phyloP scores from a whole-genome alignment of 2,329 filamentous ascomycete species.

The Neonectria faginata region DNA sequence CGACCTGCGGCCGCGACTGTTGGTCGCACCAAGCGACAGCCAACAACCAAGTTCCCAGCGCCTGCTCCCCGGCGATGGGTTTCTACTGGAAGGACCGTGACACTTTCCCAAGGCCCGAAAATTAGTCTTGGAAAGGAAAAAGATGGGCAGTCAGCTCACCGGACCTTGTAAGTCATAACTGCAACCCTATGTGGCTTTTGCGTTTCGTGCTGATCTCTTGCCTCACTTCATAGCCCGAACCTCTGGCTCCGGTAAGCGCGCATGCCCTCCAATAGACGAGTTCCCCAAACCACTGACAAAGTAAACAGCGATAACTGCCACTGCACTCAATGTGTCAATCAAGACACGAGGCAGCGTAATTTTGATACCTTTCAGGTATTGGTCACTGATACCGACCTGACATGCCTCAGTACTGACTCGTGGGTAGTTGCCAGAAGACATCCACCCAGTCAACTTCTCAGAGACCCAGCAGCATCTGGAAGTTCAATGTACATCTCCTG shows the following conservation, averaged over 20 bases:
- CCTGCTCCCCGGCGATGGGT: conserved; percentile 21
- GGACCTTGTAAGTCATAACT: conserved; percentile 37
- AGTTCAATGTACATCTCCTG: conserved; percentile 48
- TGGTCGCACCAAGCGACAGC: conserved; percentile 19
- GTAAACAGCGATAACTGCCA: conserved; percentile 57
- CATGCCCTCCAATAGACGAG: conserved; percentile 7
- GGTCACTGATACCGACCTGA: background rate
- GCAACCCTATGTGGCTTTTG: background rate
- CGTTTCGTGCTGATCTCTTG: conserved; percentile 21
- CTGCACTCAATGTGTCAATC: conserved; percentile 56
- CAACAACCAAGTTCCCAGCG: conserved; percentile 19
- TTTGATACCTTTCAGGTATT: conserved; percentile 56
- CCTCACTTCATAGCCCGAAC: conserved; percentile 39
- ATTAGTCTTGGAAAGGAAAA: conserved; percentile 32
- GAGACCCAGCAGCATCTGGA: conserved; percentile 47
- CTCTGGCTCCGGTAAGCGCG: conserved; percentile 46
- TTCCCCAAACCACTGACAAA: conserved; percentile 22
- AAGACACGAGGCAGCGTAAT: conserved; percentile 56
- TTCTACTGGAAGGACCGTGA: conserved; percentile 28
- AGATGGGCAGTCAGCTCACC: conserved; percentile 18
- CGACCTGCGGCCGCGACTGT: conserved; percentile 23
- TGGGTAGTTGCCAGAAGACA: conserved; percentile 48
- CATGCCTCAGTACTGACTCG: background rate
- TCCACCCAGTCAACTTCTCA: conserved; percentile 46
- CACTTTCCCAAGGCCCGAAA: conserved; percentile 29